Conservation (phyloP, 768 basidiomycete species). For the Termitomyces eurrhizus region DNA sequence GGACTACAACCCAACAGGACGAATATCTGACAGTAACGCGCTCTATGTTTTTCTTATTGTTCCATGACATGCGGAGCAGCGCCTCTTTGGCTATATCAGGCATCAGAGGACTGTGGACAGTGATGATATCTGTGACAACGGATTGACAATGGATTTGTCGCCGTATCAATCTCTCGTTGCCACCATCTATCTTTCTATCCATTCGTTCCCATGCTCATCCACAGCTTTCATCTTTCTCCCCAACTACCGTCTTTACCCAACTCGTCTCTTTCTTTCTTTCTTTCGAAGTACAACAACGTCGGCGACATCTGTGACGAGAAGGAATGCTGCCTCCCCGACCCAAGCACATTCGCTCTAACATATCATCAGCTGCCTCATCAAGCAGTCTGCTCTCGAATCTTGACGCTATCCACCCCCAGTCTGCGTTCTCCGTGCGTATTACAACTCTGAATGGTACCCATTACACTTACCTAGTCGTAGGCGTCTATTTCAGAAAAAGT, state of each 20-base stretch:
- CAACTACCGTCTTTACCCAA: slow-evolving; percentile 1
- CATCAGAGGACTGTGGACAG: not conserved
- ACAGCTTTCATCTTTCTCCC: not conserved
- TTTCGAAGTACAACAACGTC: not conserved
- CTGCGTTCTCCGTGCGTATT: slow-evolving; percentile 16
- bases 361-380: slow-evolving; percentile 17
- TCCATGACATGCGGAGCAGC: not conserved
- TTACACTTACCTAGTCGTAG: slow-evolving; percentile 12
- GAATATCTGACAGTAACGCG: not conserved
- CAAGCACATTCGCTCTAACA: slow-evolving; percentile 15
- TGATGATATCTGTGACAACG: not conserved
- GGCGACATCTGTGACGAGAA: slow-evolving; percentile 5
- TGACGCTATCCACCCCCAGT: slow-evolving; percentile 5
- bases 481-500: slow-evolving; percentile 30
- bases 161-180: not conserved
- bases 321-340: slow-evolving; percentile 12
- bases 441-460: not conserved
- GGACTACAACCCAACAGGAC: not conserved
- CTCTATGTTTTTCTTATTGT: not conserved
- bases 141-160: not conserved
- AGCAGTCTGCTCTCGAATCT: slow-evolving; percentile 16
- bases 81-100: not conserved
- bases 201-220: not conserved
- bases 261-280: slow-evolving; percentile 6
- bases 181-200: not conserved